Conservation (phyloP, 2,329 filamentous ascomycete genomes). For the Ceratocystis albifundus region DNA sequence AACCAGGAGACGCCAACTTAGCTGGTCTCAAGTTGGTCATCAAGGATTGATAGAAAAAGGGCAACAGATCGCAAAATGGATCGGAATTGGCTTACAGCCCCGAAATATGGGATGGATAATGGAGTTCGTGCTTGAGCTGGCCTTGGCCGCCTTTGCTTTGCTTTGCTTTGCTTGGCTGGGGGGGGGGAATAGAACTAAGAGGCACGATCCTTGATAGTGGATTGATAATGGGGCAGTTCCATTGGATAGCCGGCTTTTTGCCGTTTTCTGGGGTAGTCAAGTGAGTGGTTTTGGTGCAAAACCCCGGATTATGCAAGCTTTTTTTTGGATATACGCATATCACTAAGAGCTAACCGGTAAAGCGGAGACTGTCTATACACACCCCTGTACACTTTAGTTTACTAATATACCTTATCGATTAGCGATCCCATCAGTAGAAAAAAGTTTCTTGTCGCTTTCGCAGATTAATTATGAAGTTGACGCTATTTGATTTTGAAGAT, state of each 20-base stretch:
- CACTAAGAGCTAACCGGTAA: background rate
- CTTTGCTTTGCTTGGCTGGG: no score
- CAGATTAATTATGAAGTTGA: background rate
- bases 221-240: constrained; percentile 17
- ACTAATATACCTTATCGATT: constrained; percentile 19
- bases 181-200: background rate
- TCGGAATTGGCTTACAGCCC: constrained; percentile 17
- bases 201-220: constrained; percentile 14
- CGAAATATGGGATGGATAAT: constrained; percentile 17
- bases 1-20: constrained; percentile 6
- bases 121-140: constrained; percentile 5
- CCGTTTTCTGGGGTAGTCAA: constrained; percentile 12
- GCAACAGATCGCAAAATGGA: background rate
- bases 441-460: constrained; percentile 14
- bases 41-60: constrained; percentile 16
- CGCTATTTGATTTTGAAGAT: constrained; percentile 9
- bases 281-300: constrained; percentile 11
- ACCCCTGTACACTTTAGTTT: background rate
- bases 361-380: background rate
- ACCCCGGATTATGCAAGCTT: background rate
- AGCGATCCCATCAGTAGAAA: constrained; percentile 13
- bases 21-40: constrained; percentile 2
- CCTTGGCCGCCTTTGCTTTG: constrained; percentile 6
- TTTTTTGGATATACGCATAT: background rate
- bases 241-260: constrained; percentile 21